Conservation (phyloP, 495 filamentous ascomycete genomes). For the Penicillium daleae region DNA sequence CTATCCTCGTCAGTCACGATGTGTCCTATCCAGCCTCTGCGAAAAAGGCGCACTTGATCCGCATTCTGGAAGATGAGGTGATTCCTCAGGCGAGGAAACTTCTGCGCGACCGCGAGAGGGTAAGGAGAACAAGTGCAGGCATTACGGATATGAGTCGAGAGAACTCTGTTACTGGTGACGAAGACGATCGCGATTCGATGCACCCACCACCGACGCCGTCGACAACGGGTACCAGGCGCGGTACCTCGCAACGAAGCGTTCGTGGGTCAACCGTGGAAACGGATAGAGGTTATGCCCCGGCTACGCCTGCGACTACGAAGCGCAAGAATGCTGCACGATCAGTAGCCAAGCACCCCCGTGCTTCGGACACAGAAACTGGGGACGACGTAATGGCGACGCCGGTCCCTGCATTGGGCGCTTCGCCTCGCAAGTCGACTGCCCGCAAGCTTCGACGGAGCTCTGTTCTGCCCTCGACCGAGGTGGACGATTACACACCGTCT, state of each 20-base stretch:
- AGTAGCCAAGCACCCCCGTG: slow-evolving; percentile 58
- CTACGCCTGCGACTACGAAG: slow-evolving; percentile 39
- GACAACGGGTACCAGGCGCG: slow-evolving; percentile 46
- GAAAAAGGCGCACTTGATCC: slow-evolving; percentile 86
- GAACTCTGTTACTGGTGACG: slow-evolving; percentile 50
- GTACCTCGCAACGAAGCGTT: slow-evolving; percentile 44
- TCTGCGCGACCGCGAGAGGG: slow-evolving; percentile 70
- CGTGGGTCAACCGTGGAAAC: slow-evolving; percentile 42
- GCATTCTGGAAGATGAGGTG: slow-evolving; percentile 79
- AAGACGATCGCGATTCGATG: slow-evolving; percentile 48
- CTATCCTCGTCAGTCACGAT: slow-evolving; percentile 85
- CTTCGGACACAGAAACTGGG: slow-evolving; percentile 53
- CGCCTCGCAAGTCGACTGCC: slow-evolving; percentile 47
- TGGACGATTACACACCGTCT: slow-evolving; percentile 38
- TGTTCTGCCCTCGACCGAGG: slow-evolving; percentile 50
- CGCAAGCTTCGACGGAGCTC: slow-evolving; percentile 61
- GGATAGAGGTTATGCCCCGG: slow-evolving; percentile 36
- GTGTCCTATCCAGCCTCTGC: slow-evolving; percentile 80
- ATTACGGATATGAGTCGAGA: slow-evolving; percentile 77
- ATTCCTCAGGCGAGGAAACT: slow-evolving; percentile 76
- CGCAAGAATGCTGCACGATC: slow-evolving; percentile 39
- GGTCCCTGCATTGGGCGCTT: slow-evolving; percentile 29
- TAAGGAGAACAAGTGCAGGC: slow-evolving; percentile 78
- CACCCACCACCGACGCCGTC: slow-evolving; percentile 52
- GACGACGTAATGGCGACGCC: slow-evolving; percentile 45